A percentile compares a stretch with the other conserved stretches of the same genome.
Evolutionary conservation across 2,329 filamentous ascomycete genomes (phyloP).

Genomic region (Scedosporium boydii): DNA sequence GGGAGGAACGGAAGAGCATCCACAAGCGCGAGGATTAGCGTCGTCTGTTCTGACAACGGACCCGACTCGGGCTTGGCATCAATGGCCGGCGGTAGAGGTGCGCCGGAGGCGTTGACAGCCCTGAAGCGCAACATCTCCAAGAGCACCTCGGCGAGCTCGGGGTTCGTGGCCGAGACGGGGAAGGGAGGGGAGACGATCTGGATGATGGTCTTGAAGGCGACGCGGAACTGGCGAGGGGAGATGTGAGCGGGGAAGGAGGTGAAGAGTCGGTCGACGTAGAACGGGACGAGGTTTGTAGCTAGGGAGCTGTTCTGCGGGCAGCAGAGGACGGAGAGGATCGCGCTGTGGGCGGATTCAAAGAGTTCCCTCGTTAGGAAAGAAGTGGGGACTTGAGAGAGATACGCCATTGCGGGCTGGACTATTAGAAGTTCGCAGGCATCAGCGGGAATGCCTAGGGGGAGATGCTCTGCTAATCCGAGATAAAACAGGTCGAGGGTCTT

Average conservation of each 20-base stretch:
- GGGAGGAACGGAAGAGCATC: conserved; percentile 70
- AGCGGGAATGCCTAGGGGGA: conserved; percentile 60
- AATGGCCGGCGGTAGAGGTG: conserved; percentile 24
- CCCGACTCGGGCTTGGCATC: conserved; percentile 20
- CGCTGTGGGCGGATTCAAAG: conserved; percentile 83
- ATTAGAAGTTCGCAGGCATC: conserved; percentile 62
- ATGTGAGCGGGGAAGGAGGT: conserved; percentile 69
- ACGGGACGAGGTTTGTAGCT: conserved; percentile 63
- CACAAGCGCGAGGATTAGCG: conserved; percentile 65
- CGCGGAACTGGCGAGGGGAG: conserved; percentile 74
- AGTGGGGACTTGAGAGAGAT: conserved; percentile 45
- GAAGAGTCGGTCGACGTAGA: conserved; percentile 76
- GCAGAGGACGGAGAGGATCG: conserved; percentile 70
- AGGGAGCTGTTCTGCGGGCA: conserved; percentile 67
- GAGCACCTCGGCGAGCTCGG: conserved; percentile 68
- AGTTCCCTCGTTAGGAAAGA: conserved; percentile 43
- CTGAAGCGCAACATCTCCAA: conserved; percentile 69
- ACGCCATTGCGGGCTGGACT: conserved; percentile 63
- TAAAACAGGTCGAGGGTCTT: conserved; percentile 78
- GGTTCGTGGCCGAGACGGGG: conserved; percentile 60
- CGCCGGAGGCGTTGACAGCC: conserved; percentile 44
- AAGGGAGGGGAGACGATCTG: conserved; percentile 75
- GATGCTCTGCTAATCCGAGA: conserved; percentile 76
- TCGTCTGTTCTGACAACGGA: conserved; percentile 65
- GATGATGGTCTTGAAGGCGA: conserved; percentile 79